Conservation (phyloP, 257 asterid species). For the Gentiana straminea region DNA sequence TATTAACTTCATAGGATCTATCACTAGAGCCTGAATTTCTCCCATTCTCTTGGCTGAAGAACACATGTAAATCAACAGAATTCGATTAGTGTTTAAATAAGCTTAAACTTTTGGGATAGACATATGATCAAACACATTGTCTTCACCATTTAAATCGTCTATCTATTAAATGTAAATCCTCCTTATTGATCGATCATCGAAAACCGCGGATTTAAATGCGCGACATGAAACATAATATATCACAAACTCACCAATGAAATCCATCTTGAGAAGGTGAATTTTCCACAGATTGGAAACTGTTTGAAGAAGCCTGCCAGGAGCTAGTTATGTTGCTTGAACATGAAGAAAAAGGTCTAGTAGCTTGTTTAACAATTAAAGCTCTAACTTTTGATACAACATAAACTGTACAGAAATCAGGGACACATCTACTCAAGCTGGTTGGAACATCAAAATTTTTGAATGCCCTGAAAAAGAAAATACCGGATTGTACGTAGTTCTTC, state of each 20-base stretch:
- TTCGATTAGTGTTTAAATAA: no score
- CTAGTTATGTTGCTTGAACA: constrained; percentile 22
- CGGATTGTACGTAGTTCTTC: neutral
- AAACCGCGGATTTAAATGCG: no score
- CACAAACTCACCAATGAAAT: constrained; percentile 26
- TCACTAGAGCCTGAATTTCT: constrained; percentile 27
- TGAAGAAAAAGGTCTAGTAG: constrained; percentile 33
- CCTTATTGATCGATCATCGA: no score
- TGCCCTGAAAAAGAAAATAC: constrained; percentile 36
- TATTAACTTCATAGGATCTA: constrained; percentile 19
- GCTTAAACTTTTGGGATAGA: no score
- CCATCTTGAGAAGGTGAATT: constrained; percentile 12
- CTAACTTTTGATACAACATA: constrained; percentile 44
- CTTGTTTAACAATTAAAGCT: constrained; percentile 33
- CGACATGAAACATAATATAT: no score
- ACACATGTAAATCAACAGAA: neutral
- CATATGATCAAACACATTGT: no score
- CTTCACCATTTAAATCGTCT: no score
- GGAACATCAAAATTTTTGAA: constrained; percentile 54
- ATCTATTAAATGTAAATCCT: no score
- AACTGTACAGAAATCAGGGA: constrained; percentile 62
- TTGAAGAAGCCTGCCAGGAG: constrained; percentile 13
- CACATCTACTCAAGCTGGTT: constrained; percentile 30
- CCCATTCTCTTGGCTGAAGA: constrained; percentile 44
- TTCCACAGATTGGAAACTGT: constrained; percentile 6